Evolutionary conservation across 352 stramenopile genomes (phyloP).

Genomic region (Phytophthora macrochlamydospora): DNA sequence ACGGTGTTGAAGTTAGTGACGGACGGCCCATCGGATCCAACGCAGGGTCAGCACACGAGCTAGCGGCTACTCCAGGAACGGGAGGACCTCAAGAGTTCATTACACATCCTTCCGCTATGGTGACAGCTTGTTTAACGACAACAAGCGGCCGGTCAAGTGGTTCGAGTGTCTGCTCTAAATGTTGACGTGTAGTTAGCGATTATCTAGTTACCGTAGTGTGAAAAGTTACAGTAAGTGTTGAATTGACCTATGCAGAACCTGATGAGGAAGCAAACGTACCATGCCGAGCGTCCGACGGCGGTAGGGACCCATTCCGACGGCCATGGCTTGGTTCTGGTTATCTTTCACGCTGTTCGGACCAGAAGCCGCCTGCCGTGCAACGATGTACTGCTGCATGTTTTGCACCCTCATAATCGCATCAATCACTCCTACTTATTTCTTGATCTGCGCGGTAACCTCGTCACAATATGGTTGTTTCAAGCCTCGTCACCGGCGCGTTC

Average conservation of each 20-base stretch:
- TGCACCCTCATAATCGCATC: background rate
- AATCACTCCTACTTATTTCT: background rate
- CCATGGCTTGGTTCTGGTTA: too few relatives aligned
- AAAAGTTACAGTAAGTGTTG: too few relatives aligned
- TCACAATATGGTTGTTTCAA: slow-evolving; percentile 9
- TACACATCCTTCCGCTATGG: slow-evolving; percentile 63
- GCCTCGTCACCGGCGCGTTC: background rate
- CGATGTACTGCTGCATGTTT: background rate
- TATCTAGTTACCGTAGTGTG: too few relatives aligned
- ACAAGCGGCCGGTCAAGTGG: slow-evolving; percentile 71
- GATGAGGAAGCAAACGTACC: too few relatives aligned
- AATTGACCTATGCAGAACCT: too few relatives aligned
- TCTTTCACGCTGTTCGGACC: background rate
- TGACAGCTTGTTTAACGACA: slow-evolving; percentile 50
- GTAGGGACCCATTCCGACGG: background rate
- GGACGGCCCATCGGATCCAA: too few relatives aligned
- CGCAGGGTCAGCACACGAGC: too few relatives aligned
- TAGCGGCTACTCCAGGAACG: too few relatives aligned
- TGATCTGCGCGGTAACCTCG: background rate
- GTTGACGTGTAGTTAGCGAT: background rate
- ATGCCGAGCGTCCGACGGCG: too few relatives aligned
- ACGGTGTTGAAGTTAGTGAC: too few relatives aligned
- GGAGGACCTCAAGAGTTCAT: too few relatives aligned
- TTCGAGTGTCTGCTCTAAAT: slow-evolving; percentile 64
- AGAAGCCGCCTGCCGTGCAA: background rate